Base-by-base conservation (phyloP, 768 basidiomycete species). In the Boletales sp. region DNA sequence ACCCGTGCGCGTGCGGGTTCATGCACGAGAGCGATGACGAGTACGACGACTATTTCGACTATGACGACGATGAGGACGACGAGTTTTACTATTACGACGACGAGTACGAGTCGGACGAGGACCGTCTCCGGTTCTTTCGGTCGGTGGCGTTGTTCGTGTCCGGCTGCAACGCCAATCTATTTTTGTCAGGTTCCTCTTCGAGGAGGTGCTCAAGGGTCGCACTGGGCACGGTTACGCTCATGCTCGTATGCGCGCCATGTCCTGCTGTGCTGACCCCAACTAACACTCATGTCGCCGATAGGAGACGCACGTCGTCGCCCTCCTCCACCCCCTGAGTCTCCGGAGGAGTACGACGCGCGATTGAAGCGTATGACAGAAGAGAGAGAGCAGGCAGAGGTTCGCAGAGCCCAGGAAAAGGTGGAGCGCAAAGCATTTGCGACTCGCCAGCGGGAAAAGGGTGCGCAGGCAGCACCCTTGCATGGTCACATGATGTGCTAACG, bases 381-480 rank as follows among this genome's bases (percentile, higher is more conserved):
- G 38, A 82, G 80, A 59, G 64, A 75, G 49, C 76, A 65, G 19
- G 83, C 81, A 1, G 74, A 79, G 51, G 73, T 72, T 49, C 79
- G 84, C 44, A 60, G 65, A 48, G 54, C 49, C 8, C 65, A 67
- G 50, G 78, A 84, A 59, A 73, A 75, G 41, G 72, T 68, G 19
- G 70, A 68, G 4, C 76, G 78, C 17, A 82, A 77, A 61, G 76
- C 72, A 4, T 62, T 63, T 32, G 71, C 58, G 49, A 73, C 72
- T 62, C 69, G 62, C 53, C 72, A 74, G 63, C 81, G 77, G 45
- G 79, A 81, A 62, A 70, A 69, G 58, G 81, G 82, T 82, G 61
- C 41, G 66, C 50, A 17, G 15, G 40, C 19, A 44, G 39, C 30
- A 13, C 53, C 42, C 3, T 4, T 41, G 37, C 31, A 42, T 14